Percentiles rank a stretch among this genome's conserved stretches.
These are phyloP conservation scores for Starmerella vitae DNA, from an alignment of 805 yeast genomes.

Conservation along the genomic window DNA sequence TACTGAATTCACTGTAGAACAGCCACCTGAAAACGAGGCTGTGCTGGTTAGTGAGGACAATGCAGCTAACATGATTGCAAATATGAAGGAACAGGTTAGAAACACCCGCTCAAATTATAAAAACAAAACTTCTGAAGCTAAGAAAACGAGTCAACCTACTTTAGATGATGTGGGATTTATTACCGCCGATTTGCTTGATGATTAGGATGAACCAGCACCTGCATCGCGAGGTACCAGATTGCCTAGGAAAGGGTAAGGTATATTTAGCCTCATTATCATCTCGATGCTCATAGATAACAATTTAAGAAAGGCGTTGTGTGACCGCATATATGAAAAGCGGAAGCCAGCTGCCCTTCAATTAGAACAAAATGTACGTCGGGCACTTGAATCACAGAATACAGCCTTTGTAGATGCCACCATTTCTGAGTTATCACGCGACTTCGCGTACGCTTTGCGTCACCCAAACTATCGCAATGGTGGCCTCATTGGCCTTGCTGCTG, in stretches of 20 bases:
- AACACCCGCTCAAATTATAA: neutral
- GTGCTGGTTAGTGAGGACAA: constrained; percentile 18
- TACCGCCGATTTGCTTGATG: too few species aligned
- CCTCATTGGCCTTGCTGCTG: constrained; percentile 87
- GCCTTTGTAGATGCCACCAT: constrained; percentile 49
- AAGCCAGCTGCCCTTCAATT: constrained; percentile 53
- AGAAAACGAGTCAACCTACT: neutral
- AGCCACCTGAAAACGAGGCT: constrained; percentile 56
- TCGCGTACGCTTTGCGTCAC: constrained; percentile 70
- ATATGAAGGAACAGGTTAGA: constrained; percentile 11
- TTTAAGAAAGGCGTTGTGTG: constrained; percentile 53
- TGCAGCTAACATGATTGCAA: constrained; percentile 8
- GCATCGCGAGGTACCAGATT: too few species aligned
- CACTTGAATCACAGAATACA: constrained; percentile 45
- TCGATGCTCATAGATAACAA: constrained; percentile 38
- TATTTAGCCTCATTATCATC: too few species aligned
- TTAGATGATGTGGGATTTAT: neutral
- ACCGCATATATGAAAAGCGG: constrained; percentile 63
- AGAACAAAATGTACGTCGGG: constrained; percentile 63
- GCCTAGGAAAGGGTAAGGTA: too few species aligned
- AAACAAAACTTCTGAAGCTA: neutral
- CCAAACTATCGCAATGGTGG: constrained; percentile 91
- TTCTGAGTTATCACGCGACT: constrained; percentile 61
- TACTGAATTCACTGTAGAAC: constrained; percentile 41
- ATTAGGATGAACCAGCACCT: too few species aligned